Base-by-base conservation (phyloP, 208 protist genomes). In the Leishmania major region DNA sequence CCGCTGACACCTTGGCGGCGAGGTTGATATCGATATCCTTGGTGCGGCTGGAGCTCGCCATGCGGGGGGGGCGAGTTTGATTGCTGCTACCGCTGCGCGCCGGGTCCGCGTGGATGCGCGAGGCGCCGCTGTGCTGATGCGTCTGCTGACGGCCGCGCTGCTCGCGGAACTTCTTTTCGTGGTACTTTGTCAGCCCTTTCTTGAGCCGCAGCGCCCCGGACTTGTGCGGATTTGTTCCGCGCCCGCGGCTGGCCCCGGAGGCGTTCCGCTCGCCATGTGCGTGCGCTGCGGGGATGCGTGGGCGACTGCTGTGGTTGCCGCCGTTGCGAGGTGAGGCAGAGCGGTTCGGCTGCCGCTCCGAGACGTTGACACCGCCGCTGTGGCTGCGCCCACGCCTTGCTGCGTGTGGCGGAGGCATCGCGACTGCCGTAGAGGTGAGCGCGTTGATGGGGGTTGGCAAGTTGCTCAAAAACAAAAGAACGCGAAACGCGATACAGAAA, bases 1-100 rank as follows among this genome's bases (percentile, higher is more conserved):
- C 92, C 19, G 90, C 78, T 0, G 95, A 90, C 62, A 97, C 79
- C 80, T 95, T 94, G 15, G 95, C 88, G 25, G 95, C 93, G 25
- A 94, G 82, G 83, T 96, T 89, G 66, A 96, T 90, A 71, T 97
- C 93, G 59, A 96, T 88, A 8, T 93, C 87, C 55, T 89, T 89
- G 10, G 89, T 93, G 31, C 89, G 89, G 78, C 89, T 81, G 7
- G 92, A 94, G 59, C 77, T 73, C 51, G 78, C n/a, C 55, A 53
- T 45, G 45, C 62, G 71, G 28, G 47, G 25, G 19, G 77, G n/a
- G 0, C 35, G 51, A 45, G 51, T 31, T 53, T 8, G 31, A 11
- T 59, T 25, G 19, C n/a, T 1, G 31, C 31, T 15, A 6, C 43
- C 15, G 55, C 55, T n/a, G 11, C 66, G 66, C 7, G 25, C 37